Evolutionary conservation across 2,329 filamentous ascomycete genomes (phyloP).

Genomic region (Neodidymelliopsis sp.): DNA sequence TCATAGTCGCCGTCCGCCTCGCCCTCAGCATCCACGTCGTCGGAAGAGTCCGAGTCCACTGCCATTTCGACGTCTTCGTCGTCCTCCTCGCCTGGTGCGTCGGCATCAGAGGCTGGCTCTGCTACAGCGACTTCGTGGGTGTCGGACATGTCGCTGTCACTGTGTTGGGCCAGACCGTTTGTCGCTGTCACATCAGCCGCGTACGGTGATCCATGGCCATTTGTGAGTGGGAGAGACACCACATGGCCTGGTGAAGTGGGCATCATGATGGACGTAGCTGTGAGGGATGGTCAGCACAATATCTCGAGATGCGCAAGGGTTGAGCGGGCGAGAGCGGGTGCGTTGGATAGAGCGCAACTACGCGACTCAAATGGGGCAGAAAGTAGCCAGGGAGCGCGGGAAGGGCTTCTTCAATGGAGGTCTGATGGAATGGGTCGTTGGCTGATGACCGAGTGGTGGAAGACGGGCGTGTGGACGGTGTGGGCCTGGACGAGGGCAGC

Average conservation of each 20-base stretch:
- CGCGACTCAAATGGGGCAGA: slow-evolving; percentile 54
- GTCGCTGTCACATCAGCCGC: slow-evolving; percentile 56
- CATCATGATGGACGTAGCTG: slow-evolving; percentile 69
- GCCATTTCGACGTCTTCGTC: slow-evolving; percentile 54
- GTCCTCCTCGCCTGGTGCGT: slow-evolving; percentile 51
- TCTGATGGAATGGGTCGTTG: slow-evolving; percentile 50
- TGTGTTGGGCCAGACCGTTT: slow-evolving; percentile 61
- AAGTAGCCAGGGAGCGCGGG: slow-evolving; percentile 38
- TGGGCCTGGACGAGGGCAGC: slow-evolving; percentile 30
- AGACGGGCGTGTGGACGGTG: slow-evolving; percentile 30
- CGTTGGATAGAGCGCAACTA: slow-evolving; percentile 46
- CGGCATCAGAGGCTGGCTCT: slow-evolving; percentile 49
- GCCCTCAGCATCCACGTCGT: slow-evolving; percentile 59
- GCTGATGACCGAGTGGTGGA: slow-evolving; percentile 44
- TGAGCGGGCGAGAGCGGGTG: slow-evolving; percentile 44
- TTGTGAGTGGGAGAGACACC: slow-evolving; percentile 69
- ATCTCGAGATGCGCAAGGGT: slow-evolving; percentile 42
- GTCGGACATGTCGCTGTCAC: slow-evolving; percentile 81
- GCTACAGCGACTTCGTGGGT: slow-evolving; percentile 63
- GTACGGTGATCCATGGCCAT: slow-evolving; percentile 69
- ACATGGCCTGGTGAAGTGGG: slow-evolving; percentile 68
- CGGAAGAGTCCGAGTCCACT: slow-evolving; percentile 56
- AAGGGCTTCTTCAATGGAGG: slow-evolving; percentile 42
- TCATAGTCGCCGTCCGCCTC: slow-evolving; percentile 75
- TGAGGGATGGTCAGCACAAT: slow-evolving; percentile 53